Conservation (phyloP, 768 basidiomycete species). For the Daedaleopsis sinensis region DNA sequence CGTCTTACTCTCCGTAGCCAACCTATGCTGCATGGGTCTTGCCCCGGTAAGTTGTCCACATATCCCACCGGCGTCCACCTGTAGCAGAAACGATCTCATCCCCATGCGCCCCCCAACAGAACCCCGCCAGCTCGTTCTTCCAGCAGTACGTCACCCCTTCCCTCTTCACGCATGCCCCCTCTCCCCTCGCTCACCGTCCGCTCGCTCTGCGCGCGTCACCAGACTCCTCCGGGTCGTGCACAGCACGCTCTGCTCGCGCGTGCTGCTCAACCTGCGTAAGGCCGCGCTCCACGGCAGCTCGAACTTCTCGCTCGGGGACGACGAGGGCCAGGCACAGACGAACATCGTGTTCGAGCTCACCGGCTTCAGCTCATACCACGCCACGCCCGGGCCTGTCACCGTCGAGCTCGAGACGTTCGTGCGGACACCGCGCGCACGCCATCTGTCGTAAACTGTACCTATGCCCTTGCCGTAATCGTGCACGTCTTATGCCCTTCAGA, state of each 20-base stretch:
- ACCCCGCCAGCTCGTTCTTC: not conserved
- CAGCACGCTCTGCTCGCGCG: slow-evolving; percentile 17
- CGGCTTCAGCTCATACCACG: not conserved
- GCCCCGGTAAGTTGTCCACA: not conserved
- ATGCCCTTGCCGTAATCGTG: too few species aligned
- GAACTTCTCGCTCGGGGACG: not conserved
- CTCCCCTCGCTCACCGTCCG: not conserved
- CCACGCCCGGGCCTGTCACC: not conserved
- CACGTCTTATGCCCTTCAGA: too few species aligned
- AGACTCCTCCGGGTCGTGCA: slow-evolving; percentile 10
- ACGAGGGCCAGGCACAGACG: not conserved
- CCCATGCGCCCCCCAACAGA: not conserved
- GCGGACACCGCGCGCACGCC: too few species aligned
- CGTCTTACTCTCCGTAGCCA: slow-evolving; percentile 3
- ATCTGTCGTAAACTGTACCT: too few species aligned
- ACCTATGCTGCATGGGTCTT: slow-evolving; percentile 7
- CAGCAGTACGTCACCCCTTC: not conserved
- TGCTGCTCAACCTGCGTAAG: slow-evolving; percentile 13
- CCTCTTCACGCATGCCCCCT: not conserved
- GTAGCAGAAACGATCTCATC: not conserved
- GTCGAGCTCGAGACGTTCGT: not conserved
- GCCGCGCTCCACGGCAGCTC: slow-evolving; percentile 1
- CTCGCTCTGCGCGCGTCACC: not conserved
- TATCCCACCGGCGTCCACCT: not conserved
- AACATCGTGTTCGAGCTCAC: not conserved